These are phyloP conservation scores for Byssochlamys sp. DNA, from an alignment of 2,329 filamentous ascomycete species.

Conservation along the genomic window DNA sequence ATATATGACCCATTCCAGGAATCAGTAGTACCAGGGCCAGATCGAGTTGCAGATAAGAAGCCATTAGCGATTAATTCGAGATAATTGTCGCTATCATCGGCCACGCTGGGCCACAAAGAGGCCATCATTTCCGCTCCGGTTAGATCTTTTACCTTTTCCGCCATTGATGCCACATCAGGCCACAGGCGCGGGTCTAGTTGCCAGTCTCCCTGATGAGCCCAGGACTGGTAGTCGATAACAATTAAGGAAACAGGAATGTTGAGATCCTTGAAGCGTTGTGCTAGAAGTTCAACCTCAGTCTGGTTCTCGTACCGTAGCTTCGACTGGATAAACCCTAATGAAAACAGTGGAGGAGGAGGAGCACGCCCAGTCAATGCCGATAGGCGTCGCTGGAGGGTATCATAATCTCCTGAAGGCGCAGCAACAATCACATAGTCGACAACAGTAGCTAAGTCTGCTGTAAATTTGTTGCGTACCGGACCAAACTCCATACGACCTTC, in stretches of 20 bases:
- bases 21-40: slow-evolving; percentile 50
- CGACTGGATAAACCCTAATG: slow-evolving; percentile 60
- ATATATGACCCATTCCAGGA: slow-evolving; percentile 51
- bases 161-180: slow-evolving; percentile 45
- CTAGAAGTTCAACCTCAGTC: slow-evolving; percentile 53
- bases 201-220: slow-evolving; percentile 59
- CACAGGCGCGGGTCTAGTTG: slow-evolving; percentile 55
- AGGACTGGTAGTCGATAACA: slow-evolving; percentile 61
- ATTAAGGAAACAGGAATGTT: slow-evolving; percentile 54
- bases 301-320: slow-evolving; percentile 58
- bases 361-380: slow-evolving; percentile 48
- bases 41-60: slow-evolving; percentile 51
- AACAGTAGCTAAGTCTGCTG: slow-evolving; percentile 44
- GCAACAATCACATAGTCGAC: slow-evolving; percentile 55
- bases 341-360: slow-evolving; percentile 61
- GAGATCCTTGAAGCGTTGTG: slow-evolving; percentile 46
- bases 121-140: slow-evolving; percentile 59
- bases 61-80: slow-evolving; percentile 53
- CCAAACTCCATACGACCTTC: slow-evolving; percentile 51
- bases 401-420: slow-evolving; percentile 38
- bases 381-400: slow-evolving; percentile 48
- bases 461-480: slow-evolving; percentile 47
- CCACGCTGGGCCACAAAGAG: slow-evolving; percentile 60
- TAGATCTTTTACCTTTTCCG: slow-evolving; percentile 46
- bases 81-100: slow-evolving; percentile 50